Conservation (phyloP, 768 basidiomycete species). For the Lyophyllum decastes region DNA sequence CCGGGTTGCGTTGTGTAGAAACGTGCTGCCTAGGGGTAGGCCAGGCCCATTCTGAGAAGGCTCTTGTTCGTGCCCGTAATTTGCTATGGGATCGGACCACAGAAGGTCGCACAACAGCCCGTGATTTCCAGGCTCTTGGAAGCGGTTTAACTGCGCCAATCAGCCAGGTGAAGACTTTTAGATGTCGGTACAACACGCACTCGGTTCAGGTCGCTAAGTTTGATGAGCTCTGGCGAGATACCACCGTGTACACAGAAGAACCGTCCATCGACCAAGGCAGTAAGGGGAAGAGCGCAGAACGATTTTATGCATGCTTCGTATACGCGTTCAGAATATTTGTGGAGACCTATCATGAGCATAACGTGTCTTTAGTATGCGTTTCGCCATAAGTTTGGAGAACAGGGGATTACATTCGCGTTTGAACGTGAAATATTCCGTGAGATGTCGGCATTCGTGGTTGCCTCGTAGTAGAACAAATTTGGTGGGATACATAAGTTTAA, state of each 20-base stretch:
- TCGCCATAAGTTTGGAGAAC: background rate
- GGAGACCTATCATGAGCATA: constrained; percentile 56
- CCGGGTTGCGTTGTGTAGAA: constrained; percentile 80
- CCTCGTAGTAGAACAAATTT: constrained; percentile 86
- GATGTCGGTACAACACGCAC: constrained; percentile 39
- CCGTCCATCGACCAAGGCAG: constrained; percentile 90
- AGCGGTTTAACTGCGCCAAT: constrained; percentile 84
- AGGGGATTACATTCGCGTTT: constrained; percentile 83
- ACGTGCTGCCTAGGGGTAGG: constrained; percentile 59
- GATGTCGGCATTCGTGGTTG: constrained; percentile 96
- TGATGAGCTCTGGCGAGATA: constrained; percentile 82
- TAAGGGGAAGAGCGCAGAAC: constrained; percentile 87
- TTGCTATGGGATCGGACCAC: constrained; percentile 92
- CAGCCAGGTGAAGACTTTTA: constrained; percentile 1
- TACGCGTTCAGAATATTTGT: constrained; percentile 83
- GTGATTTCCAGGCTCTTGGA: constrained; percentile 89
- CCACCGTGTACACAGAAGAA: constrained; percentile 99
- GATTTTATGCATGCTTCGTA: constrained; percentile 93
- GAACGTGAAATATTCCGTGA: constrained; percentile 98
- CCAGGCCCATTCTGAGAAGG: constrained; percentile 47
- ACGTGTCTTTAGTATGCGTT: background rate
- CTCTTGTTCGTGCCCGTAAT: constrained; percentile 83
- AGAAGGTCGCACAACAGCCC: constrained; percentile 93
- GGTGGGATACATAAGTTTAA: constrained; percentile 89
- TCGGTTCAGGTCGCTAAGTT: constrained; percentile 69